phyloP scores from a whole-genome alignment of 2,329 filamentous ascomycete species.

The Fusarium sp. region DNA sequence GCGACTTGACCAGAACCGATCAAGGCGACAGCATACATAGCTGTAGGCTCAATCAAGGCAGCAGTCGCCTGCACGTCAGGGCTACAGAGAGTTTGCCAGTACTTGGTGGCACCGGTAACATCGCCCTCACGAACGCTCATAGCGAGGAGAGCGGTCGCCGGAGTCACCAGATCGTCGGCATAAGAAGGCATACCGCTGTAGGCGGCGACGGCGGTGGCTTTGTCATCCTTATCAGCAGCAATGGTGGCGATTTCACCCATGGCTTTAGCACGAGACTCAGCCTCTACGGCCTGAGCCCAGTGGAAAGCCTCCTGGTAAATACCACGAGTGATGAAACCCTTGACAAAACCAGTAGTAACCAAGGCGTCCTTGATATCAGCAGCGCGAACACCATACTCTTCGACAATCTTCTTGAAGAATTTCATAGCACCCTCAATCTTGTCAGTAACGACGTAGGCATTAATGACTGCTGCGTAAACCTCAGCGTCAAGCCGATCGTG shows the following conservation, averaged over 20 bases:
- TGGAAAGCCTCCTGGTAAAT: slow-evolving; percentile 77
- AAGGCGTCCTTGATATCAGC: slow-evolving; percentile 75
- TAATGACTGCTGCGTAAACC: slow-evolving; percentile 91
- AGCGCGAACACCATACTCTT: slow-evolving; percentile 66
- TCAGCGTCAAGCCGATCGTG: slow-evolving; percentile 79
- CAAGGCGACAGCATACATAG: slow-evolving; percentile 90
- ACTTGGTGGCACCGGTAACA: slow-evolving; percentile 77
- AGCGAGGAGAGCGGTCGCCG: slow-evolving; percentile 84
- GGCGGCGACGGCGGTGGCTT: slow-evolving; percentile 71
- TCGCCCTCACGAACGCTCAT: slow-evolving; percentile 86
- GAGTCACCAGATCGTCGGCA: slow-evolving; percentile 59
- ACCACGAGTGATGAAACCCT: slow-evolving; percentile 75
- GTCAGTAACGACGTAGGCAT: slow-evolving; percentile 84
- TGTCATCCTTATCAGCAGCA: slow-evolving; percentile 82
- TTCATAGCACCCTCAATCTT: slow-evolving; percentile 82
- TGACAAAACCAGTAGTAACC: slow-evolving; percentile 78
- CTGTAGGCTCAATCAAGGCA: slow-evolving; percentile 83
- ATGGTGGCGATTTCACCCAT: slow-evolving; percentile 78
- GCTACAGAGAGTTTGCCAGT: slow-evolving; percentile 78
- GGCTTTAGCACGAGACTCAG: slow-evolving; percentile 65
- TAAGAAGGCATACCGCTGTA: slow-evolving; percentile 67
- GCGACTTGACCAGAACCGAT: slow-evolving; percentile 85
- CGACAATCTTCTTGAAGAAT: slow-evolving; percentile 83
- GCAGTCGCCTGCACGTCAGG: slow-evolving; percentile 67
- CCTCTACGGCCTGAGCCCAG: slow-evolving; percentile 73